These are phyloP conservation scores for Thalassiosira ordinaria DNA, from an alignment of 352 stramenopile genomes.

Conservation along the genomic window DNA sequence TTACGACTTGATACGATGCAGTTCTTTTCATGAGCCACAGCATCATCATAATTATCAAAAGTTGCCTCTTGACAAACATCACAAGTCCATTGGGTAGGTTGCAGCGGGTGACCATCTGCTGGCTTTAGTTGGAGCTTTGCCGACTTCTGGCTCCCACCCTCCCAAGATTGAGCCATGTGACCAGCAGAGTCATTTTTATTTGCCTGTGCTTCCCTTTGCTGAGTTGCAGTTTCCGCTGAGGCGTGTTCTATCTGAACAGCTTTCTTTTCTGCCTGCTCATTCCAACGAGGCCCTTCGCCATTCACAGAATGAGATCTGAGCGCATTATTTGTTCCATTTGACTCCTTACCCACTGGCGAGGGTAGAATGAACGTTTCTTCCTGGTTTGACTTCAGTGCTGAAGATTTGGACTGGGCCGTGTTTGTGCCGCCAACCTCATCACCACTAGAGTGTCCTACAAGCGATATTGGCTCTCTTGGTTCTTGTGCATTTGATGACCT, in stretches of 20 bases:
- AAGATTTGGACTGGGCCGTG: slow-evolving; percentile 1
- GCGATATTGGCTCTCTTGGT: background rate
- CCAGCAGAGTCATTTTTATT: slow-evolving; percentile 1
- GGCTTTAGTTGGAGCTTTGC: background rate
- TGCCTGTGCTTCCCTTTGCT: background rate
- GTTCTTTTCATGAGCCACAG: slow-evolving; percentile 14
- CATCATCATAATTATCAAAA: slow-evolving; percentile 17
- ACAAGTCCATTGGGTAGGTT: slow-evolving; percentile 16
- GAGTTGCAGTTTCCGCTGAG: background rate
- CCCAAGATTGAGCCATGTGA: background rate
- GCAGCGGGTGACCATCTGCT: background rate
- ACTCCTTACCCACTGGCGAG: background rate
- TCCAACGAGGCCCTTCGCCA: background rate
- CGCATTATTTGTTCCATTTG: background rate
- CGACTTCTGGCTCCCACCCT: background rate
- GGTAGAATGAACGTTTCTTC: background rate
- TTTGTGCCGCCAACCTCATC: slow-evolving; percentile 2
- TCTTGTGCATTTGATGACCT: too few relatives aligned
- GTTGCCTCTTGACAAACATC: slow-evolving; percentile 22
- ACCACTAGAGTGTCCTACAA: too few relatives aligned
- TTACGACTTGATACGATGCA: too few relatives aligned
- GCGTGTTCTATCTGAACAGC: too few relatives aligned
- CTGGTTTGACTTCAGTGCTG: background rate
- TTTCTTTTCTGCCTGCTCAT: slow-evolving; percentile 7
- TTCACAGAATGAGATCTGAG: background rate